Base-by-base conservation (phyloP, 2,329 filamentous ascomycete species). In the Aaosphaeria arxii region DNA sequence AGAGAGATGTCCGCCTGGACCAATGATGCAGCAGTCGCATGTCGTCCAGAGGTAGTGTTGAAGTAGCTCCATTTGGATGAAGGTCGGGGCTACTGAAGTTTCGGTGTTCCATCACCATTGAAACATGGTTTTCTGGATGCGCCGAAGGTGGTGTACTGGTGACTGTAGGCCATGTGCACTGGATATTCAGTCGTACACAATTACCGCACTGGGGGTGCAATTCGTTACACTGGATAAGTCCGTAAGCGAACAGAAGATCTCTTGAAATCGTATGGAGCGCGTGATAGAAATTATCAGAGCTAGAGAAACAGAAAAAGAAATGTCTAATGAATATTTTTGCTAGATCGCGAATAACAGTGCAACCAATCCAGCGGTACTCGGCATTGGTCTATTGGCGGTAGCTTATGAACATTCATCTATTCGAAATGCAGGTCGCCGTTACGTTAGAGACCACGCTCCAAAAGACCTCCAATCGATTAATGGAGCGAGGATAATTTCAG, bases 141-240 rank as follows among this genome's bases (percentile, higher is more conserved):
- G 49, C 52, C 4, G 59, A 55, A 28, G 45, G 4, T 17, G 45
- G 33, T 30, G 30, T 40, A 6, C 49, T 32, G 11, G 50, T 42
- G 7, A n/a, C 9, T 11, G 52, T 39, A 6, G 63, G 63, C 54
- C 62, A 67, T 6, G 56, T 60, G 45, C 64, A 67, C 17, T 53
- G 49, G n/a, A 66, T 64, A 11, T 64, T 58, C 7, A 66, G 41
- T 32, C 64, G 59, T 6, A 61, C 47, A 44, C 64, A 67, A 38
- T 66, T 66, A 5, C 50, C 57, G 42, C 64, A 67, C 38, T 59
- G 55, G 33, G 64, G 64, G 28, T 58, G 58, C 24, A 46, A 51
- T 48, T 67, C 64, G 42, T 64, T 64, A 44, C 64, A 67, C 64
- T 67, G 30, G 2, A 5, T 13, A 32, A 2, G 13, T 11, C 39